Conservation (phyloP, 768 basidiomycete species). For the Gautieria morchelliformis region DNA sequence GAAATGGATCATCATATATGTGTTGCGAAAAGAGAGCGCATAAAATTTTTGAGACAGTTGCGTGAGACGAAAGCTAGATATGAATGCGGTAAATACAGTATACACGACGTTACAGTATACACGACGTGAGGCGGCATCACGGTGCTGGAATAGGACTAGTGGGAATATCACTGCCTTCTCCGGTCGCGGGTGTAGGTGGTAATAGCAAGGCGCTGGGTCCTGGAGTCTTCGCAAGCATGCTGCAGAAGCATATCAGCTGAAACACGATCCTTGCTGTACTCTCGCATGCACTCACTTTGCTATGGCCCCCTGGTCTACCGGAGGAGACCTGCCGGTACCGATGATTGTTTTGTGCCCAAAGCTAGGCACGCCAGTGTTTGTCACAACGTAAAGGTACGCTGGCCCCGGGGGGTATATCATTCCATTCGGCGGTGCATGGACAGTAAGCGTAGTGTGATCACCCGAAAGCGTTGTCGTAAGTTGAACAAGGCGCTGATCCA, state of each 20-base stretch:
- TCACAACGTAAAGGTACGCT: conserved; percentile 19
- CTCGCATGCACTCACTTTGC: conserved; percentile 9
- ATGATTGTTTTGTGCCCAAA: conserved; percentile 25
- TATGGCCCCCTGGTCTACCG: conserved; percentile 21
- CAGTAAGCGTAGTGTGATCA: conserved; percentile 26
- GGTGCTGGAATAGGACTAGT: background rate
- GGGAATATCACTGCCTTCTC: no score
- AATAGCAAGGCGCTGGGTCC: no score
- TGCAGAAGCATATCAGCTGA: no score
- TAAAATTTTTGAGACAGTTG: no score
- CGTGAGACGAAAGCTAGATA: no score
- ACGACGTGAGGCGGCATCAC: no score
- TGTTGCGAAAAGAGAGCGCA: no score
- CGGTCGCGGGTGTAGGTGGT: no score
- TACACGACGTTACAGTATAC: no score
- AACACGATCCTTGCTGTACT: background rate
- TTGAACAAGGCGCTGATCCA: conserved; percentile 14
- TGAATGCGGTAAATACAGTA: no score
- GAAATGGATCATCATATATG: no score
- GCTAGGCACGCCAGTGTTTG: conserved; percentile 26
- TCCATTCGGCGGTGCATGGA: conserved; percentile 14
- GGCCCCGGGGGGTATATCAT: conserved; percentile 12
- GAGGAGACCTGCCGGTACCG: conserved; percentile 29
- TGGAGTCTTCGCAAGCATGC: no score
- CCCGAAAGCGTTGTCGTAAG: conserved; percentile 22